Conservation (phyloP, 139 green algal genomes). For the Tetradesmus obliquus region DNA sequence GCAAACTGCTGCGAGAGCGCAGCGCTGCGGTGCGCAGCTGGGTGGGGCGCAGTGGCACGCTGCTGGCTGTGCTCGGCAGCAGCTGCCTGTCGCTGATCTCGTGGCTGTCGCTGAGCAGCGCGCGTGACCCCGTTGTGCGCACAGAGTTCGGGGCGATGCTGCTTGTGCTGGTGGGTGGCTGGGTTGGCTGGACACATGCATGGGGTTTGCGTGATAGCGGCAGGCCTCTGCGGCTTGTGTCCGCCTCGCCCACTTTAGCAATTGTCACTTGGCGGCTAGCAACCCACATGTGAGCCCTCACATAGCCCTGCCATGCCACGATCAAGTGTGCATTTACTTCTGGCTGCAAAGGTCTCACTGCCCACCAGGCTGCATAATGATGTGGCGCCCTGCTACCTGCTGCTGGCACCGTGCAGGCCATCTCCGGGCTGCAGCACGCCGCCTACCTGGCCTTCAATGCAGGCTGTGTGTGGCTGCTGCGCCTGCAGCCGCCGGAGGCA, state of each 20-base stretch:
- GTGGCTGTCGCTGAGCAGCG: constrained; percentile 65
- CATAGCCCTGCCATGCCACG: too few species aligned
- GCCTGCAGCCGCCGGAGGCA: constrained; percentile 50
- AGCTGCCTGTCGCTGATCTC: constrained; percentile 67
- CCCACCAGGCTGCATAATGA: too few species aligned
- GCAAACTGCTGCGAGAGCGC: neutral
- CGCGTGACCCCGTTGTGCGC: constrained; percentile 43
- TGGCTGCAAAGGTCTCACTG: too few species aligned
- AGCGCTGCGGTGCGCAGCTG: neutral
- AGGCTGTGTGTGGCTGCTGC: constrained; percentile 41
- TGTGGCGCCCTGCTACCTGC: too few species aligned
- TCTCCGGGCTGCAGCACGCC: constrained; percentile 55
- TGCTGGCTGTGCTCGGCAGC: constrained; percentile 52
- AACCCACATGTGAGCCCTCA: too few species aligned
- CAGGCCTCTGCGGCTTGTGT: too few species aligned
- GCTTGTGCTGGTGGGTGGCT: constrained; percentile 51
- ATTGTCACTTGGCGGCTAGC: too few species aligned
- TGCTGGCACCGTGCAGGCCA: neutral
- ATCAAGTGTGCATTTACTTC: too few species aligned
- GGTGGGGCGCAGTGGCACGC: constrained; percentile 34
- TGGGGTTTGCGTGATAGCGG: too few species aligned
- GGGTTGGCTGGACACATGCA: too few species aligned
- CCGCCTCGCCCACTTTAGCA: too few species aligned
- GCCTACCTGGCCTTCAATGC: constrained; percentile 65
- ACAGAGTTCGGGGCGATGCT: constrained; percentile 57